Base-by-base conservation (phyloP, 1,284 basidiomycete genomes). In the Hemileia vastatrix region DNA sequence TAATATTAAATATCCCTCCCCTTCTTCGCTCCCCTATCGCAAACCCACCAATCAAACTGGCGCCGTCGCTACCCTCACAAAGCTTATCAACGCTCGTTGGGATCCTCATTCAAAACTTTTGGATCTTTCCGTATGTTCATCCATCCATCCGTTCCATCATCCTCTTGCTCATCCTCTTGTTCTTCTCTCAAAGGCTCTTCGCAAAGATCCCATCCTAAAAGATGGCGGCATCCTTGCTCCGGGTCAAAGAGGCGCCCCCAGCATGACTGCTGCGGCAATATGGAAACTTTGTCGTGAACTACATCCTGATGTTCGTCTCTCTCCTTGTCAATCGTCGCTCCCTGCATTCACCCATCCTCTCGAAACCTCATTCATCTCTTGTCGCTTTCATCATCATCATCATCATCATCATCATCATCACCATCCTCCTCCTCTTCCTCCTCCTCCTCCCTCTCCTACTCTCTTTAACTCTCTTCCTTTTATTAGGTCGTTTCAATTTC, bases 281-380 rank as follows among this genome's bases (percentile, higher is more conserved):
- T 89, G 90, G 79, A 93, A 92, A 77, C 79, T 92, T 18, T 87
- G 88, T 6, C 81, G 83, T 23, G 82, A 86, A 68, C 81, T 90
- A 48, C 84, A 83, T 67, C 90, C 90, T 27, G 81, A 47, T 33
- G 58, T 61, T 6, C 43, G 40, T 52, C 13, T 2, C 8, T 9
- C 4, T 21, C 31, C n/a, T 36, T 33, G 18, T 49, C 15, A 18
- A n/a, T n/a, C n/a, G n/a, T n/a, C n/a, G n/a, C 15, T 45, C 43
- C 43, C 18, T 15, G 43, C 43, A 15, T 45, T 15, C 18, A 15
- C 43, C 18, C 15, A 45, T 45, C 18, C 15, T 15, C 15, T 15
- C n/a, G n/a, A n/a, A n/a, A n/a, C n/a, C n/a, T n/a, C n/a, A n/a
- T n/a, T n/a, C n/a, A n/a, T n/a, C n/a, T n/a, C n/a, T n/a, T n/a